Evolutionary conservation across 352 stramenopile genomes (phyloP), one percentile per base, ranked within the genome.

Genomic region (Aphanomyces cochlioides): DNA sequence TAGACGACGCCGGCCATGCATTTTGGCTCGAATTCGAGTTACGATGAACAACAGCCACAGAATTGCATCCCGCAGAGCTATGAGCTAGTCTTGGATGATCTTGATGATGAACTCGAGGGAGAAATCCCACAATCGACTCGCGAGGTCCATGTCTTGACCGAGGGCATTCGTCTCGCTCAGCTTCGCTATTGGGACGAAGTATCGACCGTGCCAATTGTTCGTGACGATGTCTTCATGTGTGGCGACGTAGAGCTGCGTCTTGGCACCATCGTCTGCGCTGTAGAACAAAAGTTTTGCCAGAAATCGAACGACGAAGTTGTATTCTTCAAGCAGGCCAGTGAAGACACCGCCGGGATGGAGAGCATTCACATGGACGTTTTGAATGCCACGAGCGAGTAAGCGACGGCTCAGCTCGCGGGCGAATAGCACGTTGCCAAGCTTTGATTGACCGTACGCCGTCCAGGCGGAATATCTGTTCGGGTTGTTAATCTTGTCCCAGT

Each of bases 401-500:
- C 72, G 73, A 12, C 68, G 71, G 19, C 60, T 21, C n/a, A 78
- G 66, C 45, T 80, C 75, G 10, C 68, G 70, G 10, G 69, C 56
- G 58, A 77, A 79, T 5, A 79, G 64, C 43, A 80, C 37, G 12
- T 71, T 75, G 34, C 36, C 48, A 13, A 80, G 64, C 72, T 80
- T 80, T 45, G 75, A 77, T 40, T 60, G 48, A 48, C 48, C 39
- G 56, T 74, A 74, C 48, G 8, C 15, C 38, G 19, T 63, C 7
- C 28, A 15, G 3, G 53, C 12, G 17, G 38, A 36, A 37, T 70
- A 70, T 1, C 2, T 10, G 5, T 3, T 17, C 21, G 53, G 21
- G 40, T 70, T 21, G 54, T 70, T 70, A 7, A 63, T 59, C 3
- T n/a, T 47, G 38, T 70, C 64, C 6, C 61, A 47, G 48, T 61